Conservation (phyloP, 129 eudicot species). For the Mikania micrantha region DNA sequence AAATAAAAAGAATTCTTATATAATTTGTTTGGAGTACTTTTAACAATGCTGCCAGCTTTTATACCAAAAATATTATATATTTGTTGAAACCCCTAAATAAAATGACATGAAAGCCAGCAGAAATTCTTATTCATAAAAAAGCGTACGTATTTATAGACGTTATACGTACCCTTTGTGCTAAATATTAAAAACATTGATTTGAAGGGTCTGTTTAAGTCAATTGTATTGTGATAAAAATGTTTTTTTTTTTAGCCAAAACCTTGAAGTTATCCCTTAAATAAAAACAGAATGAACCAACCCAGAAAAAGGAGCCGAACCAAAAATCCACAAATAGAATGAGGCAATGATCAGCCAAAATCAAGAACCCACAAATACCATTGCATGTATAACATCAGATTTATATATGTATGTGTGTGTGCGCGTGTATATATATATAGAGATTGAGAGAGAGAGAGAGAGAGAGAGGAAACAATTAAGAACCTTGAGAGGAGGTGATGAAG, state of each 20-base stretch:
- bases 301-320: neutral
- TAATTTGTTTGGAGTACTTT: no score
- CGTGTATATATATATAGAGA: neutral
- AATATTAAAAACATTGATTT: neutral
- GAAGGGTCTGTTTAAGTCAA: neutral
- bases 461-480: slow-evolving; percentile 26
- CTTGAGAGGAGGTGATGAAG: slow-evolving; percentile 46
- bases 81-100: neutral
- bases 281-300: no score
- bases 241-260: no score
- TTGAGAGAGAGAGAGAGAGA: neutral
- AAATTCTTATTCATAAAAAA: neutral
- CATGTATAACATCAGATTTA: neutral
- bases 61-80: neutral
- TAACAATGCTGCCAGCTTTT: neutral
- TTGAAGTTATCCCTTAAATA: neutral
- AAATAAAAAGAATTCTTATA: no score
- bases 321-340: neutral
- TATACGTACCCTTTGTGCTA: no score
- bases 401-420: neutral
- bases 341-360: neutral
- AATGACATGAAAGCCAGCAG: neutral
- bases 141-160: no score
- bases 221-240: neutral
- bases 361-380: neutral